Base-by-base conservation (phyloP, 805 yeast species). In the Cyberlindnera saturnus region DNA sequence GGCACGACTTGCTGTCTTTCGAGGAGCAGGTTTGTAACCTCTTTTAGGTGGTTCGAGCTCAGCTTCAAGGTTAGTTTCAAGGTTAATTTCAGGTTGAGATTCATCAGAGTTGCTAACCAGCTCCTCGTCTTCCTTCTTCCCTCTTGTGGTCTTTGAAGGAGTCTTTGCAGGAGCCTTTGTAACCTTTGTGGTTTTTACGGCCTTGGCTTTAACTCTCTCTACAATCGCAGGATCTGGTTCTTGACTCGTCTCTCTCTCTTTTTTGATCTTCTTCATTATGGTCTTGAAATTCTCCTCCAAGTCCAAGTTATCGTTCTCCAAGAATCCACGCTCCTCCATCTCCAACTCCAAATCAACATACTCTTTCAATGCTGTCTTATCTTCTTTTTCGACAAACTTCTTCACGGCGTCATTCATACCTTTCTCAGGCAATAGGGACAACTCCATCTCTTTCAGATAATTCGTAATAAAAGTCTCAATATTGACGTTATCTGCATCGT, bases 321-420 rank as follows among this genome's bases (percentile, higher is more conserved):
- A 32, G 33, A 54, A 54, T 9, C 48, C 50, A 20, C 40, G 42
- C 34, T 49, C 48, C 34, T 55, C 57, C 23, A 44, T 41, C 18
- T 50, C 50, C 34, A 53, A 34, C 39, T 83, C 87, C 20, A 63
- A 59, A 36, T 75, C 75, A 19, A 85, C 74, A 52, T 77, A 83
- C n/a, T 71, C 75, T 34, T 75, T 78, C 40, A 91, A 65, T 0
- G 90, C 79, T 31, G 69, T 66, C 56, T 82, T 86, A 59, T 90
- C 96, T 46, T 89, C 96, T 50, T 86, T 87, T 36, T 82, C 88
- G 4, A 93, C 81, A 58, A 79, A 84, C 43, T 72, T 74, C 41
- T 75, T 74, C 1, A 93, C 75, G 0, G 95, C 91, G 30, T 80
- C 77, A 39, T 79, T 78, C 60, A 90, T 72, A 0, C 93, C 95